phyloP scores from a whole-genome alignment of 129 eudicot genomes.

The Chrysanthemum makinoi region DNA sequence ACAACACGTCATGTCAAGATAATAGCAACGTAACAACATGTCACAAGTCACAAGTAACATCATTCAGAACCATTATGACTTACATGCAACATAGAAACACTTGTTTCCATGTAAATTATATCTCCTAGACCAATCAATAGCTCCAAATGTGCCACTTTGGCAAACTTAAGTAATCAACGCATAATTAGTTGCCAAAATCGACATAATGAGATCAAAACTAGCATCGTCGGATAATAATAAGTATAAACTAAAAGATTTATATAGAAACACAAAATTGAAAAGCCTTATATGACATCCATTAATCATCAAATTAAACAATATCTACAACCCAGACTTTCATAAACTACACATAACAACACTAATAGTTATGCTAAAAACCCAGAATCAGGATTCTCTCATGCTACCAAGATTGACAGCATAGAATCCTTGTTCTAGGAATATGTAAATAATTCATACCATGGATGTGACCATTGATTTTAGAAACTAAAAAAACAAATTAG shows the following conservation, averaged over 20 bases:
- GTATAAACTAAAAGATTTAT: neutral
- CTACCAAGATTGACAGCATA: neutral
- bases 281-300: neutral
- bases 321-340: neutral
- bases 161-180: neutral
- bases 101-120: neutral
- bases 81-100: too few relatives aligned
- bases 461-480: neutral
- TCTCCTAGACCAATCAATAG: neutral
- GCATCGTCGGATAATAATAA: neutral
- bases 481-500: neutral
- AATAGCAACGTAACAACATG: neutral
- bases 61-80: too few relatives aligned
- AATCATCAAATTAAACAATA: neutral
- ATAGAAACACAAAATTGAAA: neutral
- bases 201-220: neutral
- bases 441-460: neutral
- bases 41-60: neutral
- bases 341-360: neutral
- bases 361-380: neutral
- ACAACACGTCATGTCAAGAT: constrained; percentile 1
- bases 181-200: neutral
- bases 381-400: neutral
- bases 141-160: neutral
- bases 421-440: neutral